A percentile compares a stretch with the other conserved stretches of the same genome.
These are phyloP conservation scores for Phoenix roebelenii DNA, from an alignment of 176 grass and related monocot genomes.

Conservation along the genomic window DNA sequence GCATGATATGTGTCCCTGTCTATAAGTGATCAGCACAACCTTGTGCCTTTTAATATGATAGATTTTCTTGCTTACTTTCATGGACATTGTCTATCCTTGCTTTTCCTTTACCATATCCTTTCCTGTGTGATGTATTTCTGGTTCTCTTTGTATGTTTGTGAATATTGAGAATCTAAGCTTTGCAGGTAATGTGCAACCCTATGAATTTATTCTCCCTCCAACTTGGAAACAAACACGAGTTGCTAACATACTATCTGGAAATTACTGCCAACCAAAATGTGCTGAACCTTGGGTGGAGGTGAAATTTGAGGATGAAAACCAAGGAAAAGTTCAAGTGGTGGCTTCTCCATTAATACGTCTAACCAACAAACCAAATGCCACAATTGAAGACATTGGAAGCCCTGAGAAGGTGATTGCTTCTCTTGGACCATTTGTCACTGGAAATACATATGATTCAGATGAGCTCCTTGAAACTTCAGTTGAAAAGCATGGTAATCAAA, in stretches of 20 bases:
- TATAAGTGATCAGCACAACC: no score
- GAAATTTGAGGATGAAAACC: conserved; percentile 89
- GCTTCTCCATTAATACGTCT: conserved; percentile 83
- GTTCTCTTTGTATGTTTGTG: neutral
- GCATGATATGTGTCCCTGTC: no score
- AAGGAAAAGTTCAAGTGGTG: conserved; percentile 91
- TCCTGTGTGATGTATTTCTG: neutral
- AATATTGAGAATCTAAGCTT: neutral
- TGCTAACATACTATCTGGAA: conserved; percentile 92
- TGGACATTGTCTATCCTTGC: no score
- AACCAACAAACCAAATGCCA: conserved; percentile 81
- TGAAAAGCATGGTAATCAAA: conserved; percentile 52
- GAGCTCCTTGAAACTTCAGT: conserved; percentile 61
- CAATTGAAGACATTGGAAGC: conserved; percentile 85
- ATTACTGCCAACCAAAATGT: conserved; percentile 97
- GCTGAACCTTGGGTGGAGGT: conserved; percentile 98
- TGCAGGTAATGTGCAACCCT: conserved; percentile 84
- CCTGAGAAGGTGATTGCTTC: conserved; percentile 83
- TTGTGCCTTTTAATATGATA: no score
- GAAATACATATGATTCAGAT: conserved; percentile 79
- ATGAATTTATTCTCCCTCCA: conserved; percentile 82
- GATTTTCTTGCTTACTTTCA: no score
- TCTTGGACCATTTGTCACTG: conserved; percentile 89
- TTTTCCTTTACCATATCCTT: neutral
- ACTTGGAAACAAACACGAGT: conserved; percentile 85